Conservation (phyloP, 169 alveolate species). For the Sarcocystis neurona region DNA sequence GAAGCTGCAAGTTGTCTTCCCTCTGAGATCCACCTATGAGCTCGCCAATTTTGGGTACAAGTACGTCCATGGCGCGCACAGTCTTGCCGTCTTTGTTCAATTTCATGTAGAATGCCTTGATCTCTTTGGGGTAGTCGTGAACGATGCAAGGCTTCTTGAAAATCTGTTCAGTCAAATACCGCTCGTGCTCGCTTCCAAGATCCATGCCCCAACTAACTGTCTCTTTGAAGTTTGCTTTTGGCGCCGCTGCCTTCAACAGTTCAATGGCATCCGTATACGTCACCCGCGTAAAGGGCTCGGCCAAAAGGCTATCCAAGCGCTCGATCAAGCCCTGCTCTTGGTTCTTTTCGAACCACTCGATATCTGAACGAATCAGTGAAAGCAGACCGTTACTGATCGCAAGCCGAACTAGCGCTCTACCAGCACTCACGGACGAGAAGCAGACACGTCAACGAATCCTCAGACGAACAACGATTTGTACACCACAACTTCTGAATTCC, state of each 20-base stretch:
- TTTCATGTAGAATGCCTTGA: conserved; percentile 69
- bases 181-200: conserved; percentile 96
- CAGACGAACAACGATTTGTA: too few relatives aligned
- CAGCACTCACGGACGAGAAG: too few relatives aligned
- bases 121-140: conserved; percentile 96
- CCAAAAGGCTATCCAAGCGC: conserved; percentile 76
- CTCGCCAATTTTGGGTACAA: conserved; percentile 96
- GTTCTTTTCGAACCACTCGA: conserved; percentile 65
- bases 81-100: conserved; percentile 86
- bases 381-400: too few relatives aligned
- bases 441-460: too few relatives aligned
- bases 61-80: conserved; percentile 95
- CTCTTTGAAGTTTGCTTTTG: conserved; percentile 58
- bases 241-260: conserved; percentile 65
- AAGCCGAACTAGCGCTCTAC: too few relatives aligned
- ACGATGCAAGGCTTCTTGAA: conserved; percentile 96
- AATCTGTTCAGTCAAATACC: conserved; percentile 92
- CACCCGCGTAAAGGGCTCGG: conserved; percentile 91
- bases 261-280: conserved; percentile 95
- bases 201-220: conserved; percentile 95
- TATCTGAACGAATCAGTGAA: conserved; percentile 68
- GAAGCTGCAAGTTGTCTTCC: conserved; percentile 93
- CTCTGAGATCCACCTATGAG: conserved; percentile 96
- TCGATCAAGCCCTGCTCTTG: conserved; percentile 86
- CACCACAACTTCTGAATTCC: too few relatives aligned